These are phyloP conservation scores for Ottelia alismoides DNA, from an alignment of 106 monocot genomes.

Conservation along the genomic window DNA sequence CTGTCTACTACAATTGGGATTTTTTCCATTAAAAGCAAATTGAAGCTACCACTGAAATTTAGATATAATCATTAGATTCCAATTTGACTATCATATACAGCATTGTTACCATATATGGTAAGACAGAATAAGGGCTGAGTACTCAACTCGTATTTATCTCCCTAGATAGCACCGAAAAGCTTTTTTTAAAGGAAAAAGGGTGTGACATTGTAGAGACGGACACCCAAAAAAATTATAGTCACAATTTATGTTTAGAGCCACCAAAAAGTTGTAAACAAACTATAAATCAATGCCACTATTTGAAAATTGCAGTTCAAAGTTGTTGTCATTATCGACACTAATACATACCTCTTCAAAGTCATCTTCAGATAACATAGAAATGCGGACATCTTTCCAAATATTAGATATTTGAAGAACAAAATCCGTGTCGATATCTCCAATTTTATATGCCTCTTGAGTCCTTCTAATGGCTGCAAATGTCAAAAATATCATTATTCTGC, in stretches of 20 bases:
- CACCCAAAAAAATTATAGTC: not conserved
- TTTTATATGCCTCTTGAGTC: slow-evolving; percentile 27
- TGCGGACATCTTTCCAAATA: slow-evolving; percentile 39
- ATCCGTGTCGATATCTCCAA: slow-evolving; percentile 42
- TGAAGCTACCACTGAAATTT: too few species aligned
- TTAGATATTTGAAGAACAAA: slow-evolving; percentile 50
- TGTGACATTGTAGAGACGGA: not conserved
- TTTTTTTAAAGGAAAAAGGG: too few species aligned
- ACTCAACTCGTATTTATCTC: too few species aligned
- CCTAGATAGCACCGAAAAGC: too few species aligned
- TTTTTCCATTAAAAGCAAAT: too few species aligned
- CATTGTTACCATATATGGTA: too few species aligned
- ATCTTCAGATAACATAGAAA: slow-evolving; percentile 67
- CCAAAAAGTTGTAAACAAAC: not conserved
- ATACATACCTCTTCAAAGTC: slow-evolving; percentile 69
- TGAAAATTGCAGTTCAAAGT: not conserved
- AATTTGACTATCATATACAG: too few species aligned
- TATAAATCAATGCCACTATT: not conserved
- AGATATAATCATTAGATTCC: too few species aligned
- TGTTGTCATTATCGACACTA: not conserved
- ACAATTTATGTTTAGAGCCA: not conserved
- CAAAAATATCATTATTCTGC: not conserved
- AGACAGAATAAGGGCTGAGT: too few species aligned
- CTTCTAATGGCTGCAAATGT: slow-evolving; percentile 40
- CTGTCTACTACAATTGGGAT: too few species aligned